Percentiles rank a stretch among this genome's conserved stretches.
Evolutionary conservation across 805 yeast species (phyloP).

Genomic region (Torulaspora delbrueckii): DNA sequence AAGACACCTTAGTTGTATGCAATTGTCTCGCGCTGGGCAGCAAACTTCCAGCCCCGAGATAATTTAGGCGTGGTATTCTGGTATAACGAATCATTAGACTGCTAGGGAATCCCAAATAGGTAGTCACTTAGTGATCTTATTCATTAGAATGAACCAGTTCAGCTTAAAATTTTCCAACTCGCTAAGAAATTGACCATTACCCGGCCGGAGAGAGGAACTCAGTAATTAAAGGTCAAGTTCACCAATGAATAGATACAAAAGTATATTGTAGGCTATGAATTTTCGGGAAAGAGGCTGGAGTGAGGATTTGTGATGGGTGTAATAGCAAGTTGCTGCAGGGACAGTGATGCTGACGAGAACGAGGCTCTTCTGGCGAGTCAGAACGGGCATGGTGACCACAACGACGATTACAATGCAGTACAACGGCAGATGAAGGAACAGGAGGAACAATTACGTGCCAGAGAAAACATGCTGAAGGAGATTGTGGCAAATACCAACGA

Average conservation of each 20-base stretch:
- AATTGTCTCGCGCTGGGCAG: constrained; percentile 16
- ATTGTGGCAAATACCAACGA: constrained; percentile 34
- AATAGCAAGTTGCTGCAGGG: constrained; percentile 28
- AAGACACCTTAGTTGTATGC: constrained; percentile 23
- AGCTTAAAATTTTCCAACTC: constrained; percentile 2
- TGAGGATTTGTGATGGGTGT: constrained; percentile 25
- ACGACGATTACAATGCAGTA: constrained; percentile 18
- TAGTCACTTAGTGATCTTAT: not conserved
- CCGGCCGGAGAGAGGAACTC: not conserved
- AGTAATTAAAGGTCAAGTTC: not conserved
- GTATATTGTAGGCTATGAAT: not conserved
- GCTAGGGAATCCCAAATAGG: not conserved
- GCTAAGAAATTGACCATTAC: not conserved
- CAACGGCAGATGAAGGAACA: constrained; percentile 25
- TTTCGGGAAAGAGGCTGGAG: not conserved
- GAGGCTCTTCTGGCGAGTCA: constrained; percentile 29
- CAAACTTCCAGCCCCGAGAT: not conserved
- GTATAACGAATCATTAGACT: not conserved
- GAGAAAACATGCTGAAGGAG: constrained; percentile 30
- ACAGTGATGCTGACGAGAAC: constrained; percentile 16
- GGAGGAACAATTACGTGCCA: constrained; percentile 23
- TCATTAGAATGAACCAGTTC: not conserved
- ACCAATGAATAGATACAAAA: not conserved
- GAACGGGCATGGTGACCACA: constrained; percentile 23
- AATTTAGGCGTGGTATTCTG: not conserved